Base-by-base conservation (phyloP, 2,329 filamentous ascomycete species). In the Ceratocystiopsis sp. region DNA sequence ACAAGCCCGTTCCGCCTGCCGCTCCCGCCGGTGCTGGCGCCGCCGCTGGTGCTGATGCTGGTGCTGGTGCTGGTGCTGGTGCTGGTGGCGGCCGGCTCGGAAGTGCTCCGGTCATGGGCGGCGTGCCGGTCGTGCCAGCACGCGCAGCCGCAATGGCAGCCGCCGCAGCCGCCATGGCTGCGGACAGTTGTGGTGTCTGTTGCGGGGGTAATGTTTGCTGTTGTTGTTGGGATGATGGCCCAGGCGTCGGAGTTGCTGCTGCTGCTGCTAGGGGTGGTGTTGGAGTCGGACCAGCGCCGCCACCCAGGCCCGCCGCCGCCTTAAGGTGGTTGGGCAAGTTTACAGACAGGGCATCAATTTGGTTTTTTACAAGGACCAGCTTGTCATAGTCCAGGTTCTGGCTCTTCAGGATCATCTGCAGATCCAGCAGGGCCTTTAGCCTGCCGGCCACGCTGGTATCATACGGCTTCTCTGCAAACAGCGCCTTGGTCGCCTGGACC, bases 351-450 rank as follows among this genome's bases (percentile, higher is more conserved):
- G 78, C 76, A 59, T 80, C 77, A 61, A 95, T 78, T 71, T 91
- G 84, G 58, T 80, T 78, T 61, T 80, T 84, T 61, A 94, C 82
- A 59, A 82, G 75, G 61, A 82, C 77, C 57, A 94, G 71, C 64
- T 93, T 83, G 55, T 87, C 79, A 54, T 78, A 76, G 46, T 80
- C 80, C 58, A 94, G 69, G 56, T 79, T 78, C 60, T 85, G 81
- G 52, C 71, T 79, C 59, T 83, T 77, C 56, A 95, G 67, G 51
- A 89, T 74, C 52, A 71, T 76, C 64, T 93, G 84, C 50, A 96
- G 72, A 60, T 91, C 84, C 61, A 87, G 67, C 53, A 95, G 73
- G 49, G 86, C 85, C 63, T 84, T 83, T 56, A 94, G 67, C 62
- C 82, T 84, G 56, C 75, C 79, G 58, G 84, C 80, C 57, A 84